Base-by-base conservation (phyloP, 2,329 filamentous ascomycete species). In the Fusarium pseudonygamai region DNA sequence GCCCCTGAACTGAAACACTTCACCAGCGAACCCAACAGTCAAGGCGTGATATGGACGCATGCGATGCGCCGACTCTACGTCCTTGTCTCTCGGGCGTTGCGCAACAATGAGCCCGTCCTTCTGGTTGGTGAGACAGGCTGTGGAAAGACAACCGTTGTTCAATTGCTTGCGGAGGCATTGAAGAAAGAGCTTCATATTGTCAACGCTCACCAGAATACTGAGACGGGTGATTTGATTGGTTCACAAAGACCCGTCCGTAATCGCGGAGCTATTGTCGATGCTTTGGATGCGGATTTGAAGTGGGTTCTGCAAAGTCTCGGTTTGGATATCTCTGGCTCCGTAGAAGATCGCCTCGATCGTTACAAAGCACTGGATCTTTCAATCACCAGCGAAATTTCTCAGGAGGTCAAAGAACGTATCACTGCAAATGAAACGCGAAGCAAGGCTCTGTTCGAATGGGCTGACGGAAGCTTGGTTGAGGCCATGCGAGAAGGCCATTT, bases 121-220 rank as follows among this genome's bases (percentile, higher is more conserved):
- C 87, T 99, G 10, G 94, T 99, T 18, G 96, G 96, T 70, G 97
- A 99, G 80, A 99, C 96, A 24, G 96, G 96, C 11, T 98, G 96
- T 78, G 96, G 97, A 69, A 99, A 99, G 84, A 99, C 96, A 0
- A 98, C 96, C 5, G 93, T 99, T 12, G 97, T 94, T 75, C 96
- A 99, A 80, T 88, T 97, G 79, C 88, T 98, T 60, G 95, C 96
- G 7, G 93, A 97, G 78, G 92, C 93, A 8, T 88, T 94, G 71
- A 85, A 87, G 22, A 94, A 92, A 77, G 86, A 93, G 71, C 85
- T 99, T 43, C 91, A 95, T 75, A 96, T 96, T 75, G 92, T 99
- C 78, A 99, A 99, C 79, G 96, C 97, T 6, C 97, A 99, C 82
- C 96, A 98, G 76, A 99, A 99, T 74, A 95, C 96, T 1, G 97